Percentiles rank a stretch among this genome's conserved stretches.
These are phyloP conservation scores for Aureobasidium sp. DNA, from an alignment of 2,329 filamentous ascomycete genomes.

Conservation along the genomic window DNA sequence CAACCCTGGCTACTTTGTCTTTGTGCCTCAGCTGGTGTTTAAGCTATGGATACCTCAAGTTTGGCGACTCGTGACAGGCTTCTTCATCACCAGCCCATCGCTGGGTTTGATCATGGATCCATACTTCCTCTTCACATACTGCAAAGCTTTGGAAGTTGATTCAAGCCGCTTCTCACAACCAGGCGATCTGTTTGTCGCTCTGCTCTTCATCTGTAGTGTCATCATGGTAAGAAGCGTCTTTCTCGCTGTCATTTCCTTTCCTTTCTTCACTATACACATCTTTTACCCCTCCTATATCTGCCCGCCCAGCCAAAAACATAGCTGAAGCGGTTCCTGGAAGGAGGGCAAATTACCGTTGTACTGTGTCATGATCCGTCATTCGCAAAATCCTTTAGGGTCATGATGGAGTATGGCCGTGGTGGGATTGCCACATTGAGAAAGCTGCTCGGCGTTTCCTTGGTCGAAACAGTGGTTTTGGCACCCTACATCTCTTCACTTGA, in stretches of 20 bases:
- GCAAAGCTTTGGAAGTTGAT: constrained; percentile 64
- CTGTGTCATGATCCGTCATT: constrained; percentile 44
- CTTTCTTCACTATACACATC: constrained; percentile 22
- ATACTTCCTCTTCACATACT: constrained; percentile 73
- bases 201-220: constrained; percentile 62
- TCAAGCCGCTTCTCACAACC: constrained; percentile 66
- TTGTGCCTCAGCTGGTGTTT: constrained; percentile 38
- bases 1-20: constrained; percentile 46
- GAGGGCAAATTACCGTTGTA: constrained; percentile 49
- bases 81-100: constrained; percentile 51
- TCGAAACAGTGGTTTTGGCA: constrained; percentile 51
- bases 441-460: constrained; percentile 48
- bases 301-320: constrained; percentile 43
- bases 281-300: constrained; percentile 51
- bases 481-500: constrained; percentile 50
- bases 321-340: constrained; percentile 51
- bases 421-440: constrained; percentile 47
- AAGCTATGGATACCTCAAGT: constrained; percentile 52
- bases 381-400: constrained; percentile 41
- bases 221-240: constrained; percentile 65
- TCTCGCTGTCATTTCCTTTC: constrained; percentile 19
- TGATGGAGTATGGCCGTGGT: constrained; percentile 45
- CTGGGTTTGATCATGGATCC: constrained; percentile 63
- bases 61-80: constrained; percentile 54
- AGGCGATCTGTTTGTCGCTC: constrained; percentile 74